phyloP scores from a whole-genome alignment of 345 rosid species.

The Lenwebbia sp. region DNA sequence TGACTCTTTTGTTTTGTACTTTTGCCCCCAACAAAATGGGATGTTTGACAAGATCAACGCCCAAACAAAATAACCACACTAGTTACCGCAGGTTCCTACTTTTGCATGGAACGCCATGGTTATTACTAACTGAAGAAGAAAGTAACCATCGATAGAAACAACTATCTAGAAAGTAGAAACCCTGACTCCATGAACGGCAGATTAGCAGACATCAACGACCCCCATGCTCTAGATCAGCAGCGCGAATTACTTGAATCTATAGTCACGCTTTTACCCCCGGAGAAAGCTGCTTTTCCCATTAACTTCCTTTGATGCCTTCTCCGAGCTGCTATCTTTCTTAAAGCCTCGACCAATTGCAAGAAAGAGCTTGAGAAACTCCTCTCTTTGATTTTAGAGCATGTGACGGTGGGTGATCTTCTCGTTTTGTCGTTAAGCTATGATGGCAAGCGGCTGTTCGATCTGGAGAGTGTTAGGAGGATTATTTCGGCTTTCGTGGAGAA shows the following conservation, averaged over 20 bases:
- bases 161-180: not conserved
- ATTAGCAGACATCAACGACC: constrained; percentile 6
- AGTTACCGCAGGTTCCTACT: not conserved
- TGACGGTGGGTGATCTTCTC: constrained; percentile 63
- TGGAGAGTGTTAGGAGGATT: constrained; percentile 74
- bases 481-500: constrained; percentile 59
- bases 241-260: constrained; percentile 55
- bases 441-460: constrained; percentile 62
- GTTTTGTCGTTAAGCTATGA: constrained; percentile 66
- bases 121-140: too few species aligned
- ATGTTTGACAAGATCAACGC: not conserved
- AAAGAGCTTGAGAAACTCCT: constrained; percentile 77
- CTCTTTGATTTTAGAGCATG: constrained; percentile 56
- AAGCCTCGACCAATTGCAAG: constrained; percentile 42
- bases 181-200: not conserved
- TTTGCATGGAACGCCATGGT: not conserved
- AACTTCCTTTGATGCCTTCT: constrained; percentile 85
- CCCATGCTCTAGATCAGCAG: constrained; percentile 31
- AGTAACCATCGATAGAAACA: too few species aligned
- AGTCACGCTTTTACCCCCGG: constrained; percentile 50
- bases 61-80: not conserved
- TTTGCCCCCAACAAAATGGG: not conserved
- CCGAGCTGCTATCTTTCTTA: constrained; percentile 60
- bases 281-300: constrained; percentile 53
- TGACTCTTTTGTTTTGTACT: too few species aligned